A percentile compares a stretch with the other conserved stretches of the same genome.
phyloP scores from a whole-genome alignment of 2,329 filamentous ascomycete species.

The Colletotrichum australisinense region DNA sequence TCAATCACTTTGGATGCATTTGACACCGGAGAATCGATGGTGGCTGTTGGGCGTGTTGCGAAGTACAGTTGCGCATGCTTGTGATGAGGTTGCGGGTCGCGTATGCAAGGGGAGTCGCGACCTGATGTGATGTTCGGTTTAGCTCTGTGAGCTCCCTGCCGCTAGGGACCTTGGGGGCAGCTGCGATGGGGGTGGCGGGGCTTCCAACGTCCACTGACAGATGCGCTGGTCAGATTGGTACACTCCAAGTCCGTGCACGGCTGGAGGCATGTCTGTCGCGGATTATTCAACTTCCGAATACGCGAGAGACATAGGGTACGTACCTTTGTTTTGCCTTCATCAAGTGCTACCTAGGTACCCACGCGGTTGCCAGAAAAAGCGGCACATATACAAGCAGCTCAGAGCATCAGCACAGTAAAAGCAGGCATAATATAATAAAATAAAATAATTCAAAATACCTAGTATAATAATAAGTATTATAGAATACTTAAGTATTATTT shows the following conservation, averaged over 20 bases:
- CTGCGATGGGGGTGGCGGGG: slow-evolving; percentile 5
- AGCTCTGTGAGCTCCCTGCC: slow-evolving; percentile 32
- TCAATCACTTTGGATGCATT: slow-evolving; percentile 10
- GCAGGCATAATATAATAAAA: no score
- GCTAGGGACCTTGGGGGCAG: slow-evolving; percentile 10
- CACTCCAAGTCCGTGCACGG: background rate
- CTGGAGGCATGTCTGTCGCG: no score
- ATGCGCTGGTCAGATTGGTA: background rate
- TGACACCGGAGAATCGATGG: background rate
- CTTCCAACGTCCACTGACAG: slow-evolving; percentile 24
- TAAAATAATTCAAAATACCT: no score
- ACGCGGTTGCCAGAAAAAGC: no score
- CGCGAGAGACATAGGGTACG: no score
- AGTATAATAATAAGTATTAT: no score
- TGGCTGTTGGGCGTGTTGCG: background rate
- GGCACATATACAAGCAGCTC: no score
- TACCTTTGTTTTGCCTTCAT: no score
- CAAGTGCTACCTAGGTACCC: no score
- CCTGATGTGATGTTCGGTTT: slow-evolving; percentile 11
- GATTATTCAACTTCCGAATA: no score
- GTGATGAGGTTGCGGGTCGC: slow-evolving; percentile 27
- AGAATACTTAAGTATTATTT: no score
- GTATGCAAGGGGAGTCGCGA: slow-evolving; percentile 30
- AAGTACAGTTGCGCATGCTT: slow-evolving; percentile 22
- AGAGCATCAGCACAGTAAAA: no score